Evolutionary conservation across 371 early-diverging fungal genomes (phyloP), one percentile per base, ranked within the genome.

Genomic region (Mortierella sp.): DNA sequence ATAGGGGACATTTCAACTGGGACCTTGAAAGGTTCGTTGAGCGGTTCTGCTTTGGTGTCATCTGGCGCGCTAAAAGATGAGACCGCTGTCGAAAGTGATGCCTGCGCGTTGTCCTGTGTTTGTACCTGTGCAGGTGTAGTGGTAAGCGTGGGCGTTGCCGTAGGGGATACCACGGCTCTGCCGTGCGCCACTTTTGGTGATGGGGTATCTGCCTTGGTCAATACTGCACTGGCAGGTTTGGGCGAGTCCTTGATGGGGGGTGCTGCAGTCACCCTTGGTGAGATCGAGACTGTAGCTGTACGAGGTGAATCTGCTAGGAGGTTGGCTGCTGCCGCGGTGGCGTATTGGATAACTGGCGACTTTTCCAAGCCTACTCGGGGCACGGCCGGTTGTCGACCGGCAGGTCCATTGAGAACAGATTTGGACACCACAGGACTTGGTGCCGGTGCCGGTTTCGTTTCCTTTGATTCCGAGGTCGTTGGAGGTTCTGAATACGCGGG

Each of bases 391-490:
- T 45, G 60, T 6, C 55, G 67, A 41, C 23, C 41, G 13, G 60
- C 16, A 2, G 38, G 23, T 34, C 28, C 54, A 19, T n/a, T 53
- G 2, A 23, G 14, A 7, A 39, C 28, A 34, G 54, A 48, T 45
- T 68, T 43, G 59, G 41, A 19, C 0, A 49, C 58, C 28, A 49
- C 14, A 19, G 66, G 48, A 21, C 41, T 51, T 42, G 61, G 1
- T 28, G 67, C 19, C 8, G 39, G 19, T 24, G 58, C n/a, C 31
- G 56, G 50, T 42, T 66, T 65, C 42, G 72, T 34, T 13, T 68
- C 69, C 55, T 72, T 78, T 39, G 54, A 16, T 31, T 78, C 72
- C 27, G 63, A 58, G n/a, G n/a, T n/a, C 38, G 48, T 57, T 31
- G 64, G 52, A 23, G 31, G 41, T 51, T 74, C 78, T 78, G 31